Base-by-base conservation (phyloP, 306 rosid species). In the Trichosanthes cucumerina region DNA sequence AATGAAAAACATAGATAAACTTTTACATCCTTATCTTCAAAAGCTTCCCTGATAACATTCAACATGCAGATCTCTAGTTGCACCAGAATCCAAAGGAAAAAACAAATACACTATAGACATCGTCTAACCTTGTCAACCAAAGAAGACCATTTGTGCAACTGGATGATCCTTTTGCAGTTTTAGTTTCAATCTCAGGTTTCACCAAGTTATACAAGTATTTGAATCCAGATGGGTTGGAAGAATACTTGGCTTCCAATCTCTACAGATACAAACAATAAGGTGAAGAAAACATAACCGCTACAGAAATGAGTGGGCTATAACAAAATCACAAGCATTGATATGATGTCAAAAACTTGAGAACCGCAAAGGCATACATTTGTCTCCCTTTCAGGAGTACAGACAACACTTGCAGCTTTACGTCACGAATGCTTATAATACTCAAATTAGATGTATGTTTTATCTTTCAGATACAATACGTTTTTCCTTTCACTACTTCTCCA, bases 71-170 rank as follows among this genome's bases (percentile, higher is more conserved):
- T 70, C 53, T 70, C 31, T 19, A 73, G 43, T 12, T 3, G 59
- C 26, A 2, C n/a, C 53, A 49, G 65, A 75, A 11, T 38, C 79
- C 18, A 43, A 78, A 28, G 9, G 60, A 78, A 63, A 47, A 6
- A 78, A 46, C 4, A 31, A 26, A 60, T 78, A 41, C 59, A 63
- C 34, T 19, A 28, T 73, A 31, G 44, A 78, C 19, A 62, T 31
- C 43, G 18, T 79, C 46, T 36, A 85, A 92, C 99, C 99, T 96
- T 68, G 99, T 96, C 87, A 96, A 85, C 99, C 99, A 96, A 80
- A 96, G 98, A 86, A 96, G 98, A 63, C 99, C 99, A 82, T 96
- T 96, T 81, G 99, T 80, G 86, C 98, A 91, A 83, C 99, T 96
- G 80, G 99, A 96, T 78, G 98, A 89, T 76, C 87, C 87, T 84